Conservation (phyloP, 2,329 filamentous ascomycete species). For the Clonostachys rosea region DNA sequence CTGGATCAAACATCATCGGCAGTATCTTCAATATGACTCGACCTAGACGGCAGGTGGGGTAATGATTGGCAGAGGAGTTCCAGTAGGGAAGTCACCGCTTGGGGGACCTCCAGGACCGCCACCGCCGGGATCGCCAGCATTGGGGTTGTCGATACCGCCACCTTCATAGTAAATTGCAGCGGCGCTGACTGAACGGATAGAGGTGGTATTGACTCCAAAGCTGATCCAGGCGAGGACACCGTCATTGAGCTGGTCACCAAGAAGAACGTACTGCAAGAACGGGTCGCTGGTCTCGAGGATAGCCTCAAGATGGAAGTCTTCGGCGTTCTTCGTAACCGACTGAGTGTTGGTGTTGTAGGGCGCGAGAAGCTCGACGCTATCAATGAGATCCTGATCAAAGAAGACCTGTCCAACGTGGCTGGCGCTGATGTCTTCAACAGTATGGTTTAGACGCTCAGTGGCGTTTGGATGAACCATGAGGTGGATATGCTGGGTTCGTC, state of each 20-base stretch:
- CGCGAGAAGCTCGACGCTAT: slow-evolving; percentile 40
- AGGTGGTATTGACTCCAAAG: slow-evolving; percentile 37
- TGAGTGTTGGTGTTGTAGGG: too few species aligned
- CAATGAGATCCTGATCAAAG: slow-evolving; percentile 54
- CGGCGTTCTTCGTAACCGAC: slow-evolving; percentile 30
- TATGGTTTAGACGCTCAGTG: slow-evolving; percentile 21
- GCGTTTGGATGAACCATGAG: slow-evolving; percentile 29
- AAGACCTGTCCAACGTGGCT: slow-evolving; percentile 60
- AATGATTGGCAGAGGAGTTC: too few species aligned
- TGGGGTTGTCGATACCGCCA: slow-evolving; percentile 20
- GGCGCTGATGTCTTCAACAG: slow-evolving; percentile 28
- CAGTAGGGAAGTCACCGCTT: too few species aligned
- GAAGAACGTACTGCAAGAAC: slow-evolving; percentile 50
- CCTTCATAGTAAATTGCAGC: slow-evolving; percentile 20
- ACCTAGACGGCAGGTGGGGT: too few species aligned
- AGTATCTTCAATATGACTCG: too few species aligned
- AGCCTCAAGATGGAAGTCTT: slow-evolving; percentile 46
- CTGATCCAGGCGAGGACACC: slow-evolving; percentile 52
- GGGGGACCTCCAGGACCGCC: too few species aligned
- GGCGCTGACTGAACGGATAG: slow-evolving; percentile 2
- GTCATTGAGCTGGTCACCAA: slow-evolving; percentile 45
- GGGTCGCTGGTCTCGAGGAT: slow-evolving; percentile 41
- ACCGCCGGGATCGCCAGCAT: too few species aligned
- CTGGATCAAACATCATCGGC: too few species aligned
- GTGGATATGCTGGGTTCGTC: slow-evolving; percentile 43